Conservation (phyloP, 2,329 filamentous ascomycete species). For the Diaporthe helianthi region DNA sequence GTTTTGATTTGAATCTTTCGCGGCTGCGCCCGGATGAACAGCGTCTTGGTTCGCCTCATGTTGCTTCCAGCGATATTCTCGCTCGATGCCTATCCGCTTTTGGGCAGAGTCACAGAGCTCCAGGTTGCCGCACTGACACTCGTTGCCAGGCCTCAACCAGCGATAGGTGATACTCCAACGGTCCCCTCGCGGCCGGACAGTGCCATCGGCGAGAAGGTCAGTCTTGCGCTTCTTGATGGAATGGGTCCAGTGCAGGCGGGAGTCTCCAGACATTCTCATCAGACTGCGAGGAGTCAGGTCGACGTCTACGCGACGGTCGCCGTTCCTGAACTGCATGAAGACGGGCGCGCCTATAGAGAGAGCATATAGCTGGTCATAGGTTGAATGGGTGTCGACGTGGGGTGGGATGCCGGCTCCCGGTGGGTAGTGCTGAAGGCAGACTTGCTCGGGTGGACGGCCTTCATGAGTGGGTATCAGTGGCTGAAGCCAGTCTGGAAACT, state of each 20-base stretch:
- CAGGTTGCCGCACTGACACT: conserved; percentile 58
- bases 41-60: conserved; percentile 27
- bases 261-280: conserved; percentile 58
- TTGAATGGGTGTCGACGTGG: conserved; percentile 64
- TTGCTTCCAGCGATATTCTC: conserved; percentile 58
- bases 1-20: neutral
- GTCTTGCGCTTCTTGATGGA: conserved; percentile 46
- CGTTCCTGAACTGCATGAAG: conserved; percentile 52
- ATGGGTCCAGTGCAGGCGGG: conserved; percentile 56
- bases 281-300: conserved; percentile 57
- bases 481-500: conserved; percentile 58
- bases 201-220: conserved; percentile 50
- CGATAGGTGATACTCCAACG: conserved; percentile 64
- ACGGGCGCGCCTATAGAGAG: conserved; percentile 52
- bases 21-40: neutral
- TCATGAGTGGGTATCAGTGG: conserved; percentile 56
- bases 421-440: conserved; percentile 67
- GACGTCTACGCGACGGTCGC: conserved; percentile 47
- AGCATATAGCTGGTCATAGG: conserved; percentile 54
- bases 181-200: conserved; percentile 49
- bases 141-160: conserved; percentile 54
- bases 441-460: conserved; percentile 58
- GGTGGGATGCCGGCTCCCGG: conserved; percentile 67
- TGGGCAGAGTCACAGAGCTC: conserved; percentile 61
- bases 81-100: conserved; percentile 52